Evolutionary conservation across 2,329 filamentous ascomycete genomes (phyloP), one percentile per base, ranked within the genome.

Genomic region (Exserohilum rostratum): DNA sequence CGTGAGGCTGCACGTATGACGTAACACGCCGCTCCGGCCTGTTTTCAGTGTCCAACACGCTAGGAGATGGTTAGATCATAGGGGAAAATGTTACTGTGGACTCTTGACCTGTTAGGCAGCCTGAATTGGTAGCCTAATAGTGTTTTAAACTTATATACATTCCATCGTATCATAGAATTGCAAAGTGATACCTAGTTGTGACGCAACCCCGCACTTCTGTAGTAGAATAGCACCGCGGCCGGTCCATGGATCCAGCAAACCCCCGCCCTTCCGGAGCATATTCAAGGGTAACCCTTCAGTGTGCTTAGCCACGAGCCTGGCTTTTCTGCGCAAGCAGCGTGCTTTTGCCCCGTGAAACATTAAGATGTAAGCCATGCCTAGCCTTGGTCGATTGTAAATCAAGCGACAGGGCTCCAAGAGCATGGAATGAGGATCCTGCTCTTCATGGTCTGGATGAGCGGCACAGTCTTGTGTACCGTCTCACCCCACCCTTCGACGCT

Each of bases 391-490:
- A 11, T 15, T 33, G 18, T 20, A 38, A 18, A 27, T 75, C 83
- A 96, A 60, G 89, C 88, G 57, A 97, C 91, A 3, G 95, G 93
- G 59, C 91, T 96, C 95, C 95, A 99, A 7, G 92, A 90, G 89
- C 97, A 93, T 11, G 95, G 91, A 57, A 98, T 88, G 72, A 99
- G 77, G 68, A 99, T 92, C 67, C 90, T 85, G 72, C 91, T 96
- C 84, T 95, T 91, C 95, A 99, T 99, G 54, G 82, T 87, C 80
- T 97, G 93, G 68, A 99, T 99, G 61, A 99, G 83, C 29, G 95
- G 95, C 42, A 99, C 95, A 1, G 95, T 99, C 84, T 96, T 97
- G 82, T 99, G 95, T 33, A 98, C 95, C 20, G 93, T 97, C 71
- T 97, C 91, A 47, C 90, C 91, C 95, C 95, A 99, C 40, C 95